Conservation (phyloP, 192 early-diverging fungal species). For the Coemansia sp. region DNA sequence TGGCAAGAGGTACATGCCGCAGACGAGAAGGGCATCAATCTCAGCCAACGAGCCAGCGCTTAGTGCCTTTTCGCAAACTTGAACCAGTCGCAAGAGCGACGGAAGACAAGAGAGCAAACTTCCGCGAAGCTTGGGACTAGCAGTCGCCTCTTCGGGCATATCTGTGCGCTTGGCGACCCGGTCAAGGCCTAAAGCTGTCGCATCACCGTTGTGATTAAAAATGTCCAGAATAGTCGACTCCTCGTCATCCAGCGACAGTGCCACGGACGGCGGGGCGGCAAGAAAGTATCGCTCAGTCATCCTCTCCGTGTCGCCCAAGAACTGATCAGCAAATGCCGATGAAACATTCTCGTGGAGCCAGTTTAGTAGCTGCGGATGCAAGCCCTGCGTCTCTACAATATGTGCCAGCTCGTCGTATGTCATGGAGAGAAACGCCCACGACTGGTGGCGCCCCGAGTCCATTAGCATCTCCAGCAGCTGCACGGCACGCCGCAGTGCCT, state of each 20-base stretch:
- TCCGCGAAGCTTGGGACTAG: constrained; percentile 28
- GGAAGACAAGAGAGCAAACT: constrained; percentile 61
- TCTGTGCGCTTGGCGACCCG: constrained; percentile 37
- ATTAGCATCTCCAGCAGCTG: constrained; percentile 62
- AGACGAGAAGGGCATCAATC: constrained; percentile 71
- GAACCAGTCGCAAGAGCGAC: constrained; percentile 69
- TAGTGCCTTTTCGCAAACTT: constrained; percentile 67
- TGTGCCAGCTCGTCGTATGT: constrained; percentile 73
- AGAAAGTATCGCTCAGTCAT: constrained; percentile 23
- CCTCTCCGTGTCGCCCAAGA: constrained; percentile 54
- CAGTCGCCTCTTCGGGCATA: not conserved
- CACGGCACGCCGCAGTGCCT: constrained; percentile 59
- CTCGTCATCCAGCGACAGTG: constrained; percentile 38
- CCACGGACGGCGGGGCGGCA: not conserved
- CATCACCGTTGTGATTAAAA: constrained; percentile 37
- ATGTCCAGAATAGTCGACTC: constrained; percentile 43
- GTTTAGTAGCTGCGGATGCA: constrained; percentile 60
- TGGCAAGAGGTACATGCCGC: constrained; percentile 57
- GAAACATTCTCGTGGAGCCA: constrained; percentile 74
- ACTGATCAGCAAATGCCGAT: constrained; percentile 61
- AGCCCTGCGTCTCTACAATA: constrained; percentile 56
- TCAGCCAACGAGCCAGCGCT: constrained; percentile 58
- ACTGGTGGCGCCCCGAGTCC: constrained; percentile 42
- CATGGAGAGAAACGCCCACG: constrained; percentile 67
- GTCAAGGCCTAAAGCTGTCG: constrained; percentile 41